Percentiles rank a stretch among this genome's conserved stretches.
phyloP scores from a whole-genome alignment of 176 grass and related monocot species.

The Lolium multiflorum region DNA sequence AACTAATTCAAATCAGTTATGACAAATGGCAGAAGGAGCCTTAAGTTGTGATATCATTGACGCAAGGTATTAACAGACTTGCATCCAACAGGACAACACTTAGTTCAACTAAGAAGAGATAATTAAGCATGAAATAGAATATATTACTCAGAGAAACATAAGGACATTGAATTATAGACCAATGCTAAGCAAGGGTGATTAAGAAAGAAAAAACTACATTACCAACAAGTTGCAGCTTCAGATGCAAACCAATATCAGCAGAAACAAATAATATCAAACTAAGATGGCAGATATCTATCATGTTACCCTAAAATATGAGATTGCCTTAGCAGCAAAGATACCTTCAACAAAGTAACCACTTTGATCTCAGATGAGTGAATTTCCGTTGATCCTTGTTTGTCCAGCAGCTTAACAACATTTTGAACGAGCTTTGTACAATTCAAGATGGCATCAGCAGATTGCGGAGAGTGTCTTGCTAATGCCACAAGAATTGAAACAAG shows the following conservation, averaged over 20 bases:
- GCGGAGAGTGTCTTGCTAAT: constrained; percentile 87
- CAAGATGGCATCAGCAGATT: constrained; percentile 85
- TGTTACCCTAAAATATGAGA: constrained; percentile 14
- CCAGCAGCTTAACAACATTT: constrained; percentile 70
- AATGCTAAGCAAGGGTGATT: not conserved
- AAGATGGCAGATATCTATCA: constrained; percentile 20
- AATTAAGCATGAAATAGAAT: not conserved
- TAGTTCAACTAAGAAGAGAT: not conserved
- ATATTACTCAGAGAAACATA: constrained; percentile 12
- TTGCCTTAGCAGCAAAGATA: constrained; percentile 43
- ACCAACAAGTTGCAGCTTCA: constrained; percentile 16
- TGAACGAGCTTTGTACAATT: constrained; percentile 76
- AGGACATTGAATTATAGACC: not conserved
- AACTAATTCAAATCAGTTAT: constrained; percentile 7
- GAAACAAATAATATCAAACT: not conserved
- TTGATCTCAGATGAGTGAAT: constrained; percentile 66
- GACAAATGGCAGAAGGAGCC: not conserved
- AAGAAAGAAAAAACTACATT: constrained; percentile 24
- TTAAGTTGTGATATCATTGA: not conserved
- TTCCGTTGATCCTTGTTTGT: constrained; percentile 59
- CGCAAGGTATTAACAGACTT: constrained; percentile 18
- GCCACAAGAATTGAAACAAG: constrained; percentile 87
- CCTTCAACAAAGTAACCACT: constrained; percentile 81
- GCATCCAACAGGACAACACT: constrained; percentile 36
- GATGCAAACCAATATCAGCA: constrained; percentile 21